A percentile compares a stretch with the other conserved stretches of the same genome.
Evolutionary conservation across 2,329 filamentous ascomycete species (phyloP).

Genomic region (Talaromyces sp.): DNA sequence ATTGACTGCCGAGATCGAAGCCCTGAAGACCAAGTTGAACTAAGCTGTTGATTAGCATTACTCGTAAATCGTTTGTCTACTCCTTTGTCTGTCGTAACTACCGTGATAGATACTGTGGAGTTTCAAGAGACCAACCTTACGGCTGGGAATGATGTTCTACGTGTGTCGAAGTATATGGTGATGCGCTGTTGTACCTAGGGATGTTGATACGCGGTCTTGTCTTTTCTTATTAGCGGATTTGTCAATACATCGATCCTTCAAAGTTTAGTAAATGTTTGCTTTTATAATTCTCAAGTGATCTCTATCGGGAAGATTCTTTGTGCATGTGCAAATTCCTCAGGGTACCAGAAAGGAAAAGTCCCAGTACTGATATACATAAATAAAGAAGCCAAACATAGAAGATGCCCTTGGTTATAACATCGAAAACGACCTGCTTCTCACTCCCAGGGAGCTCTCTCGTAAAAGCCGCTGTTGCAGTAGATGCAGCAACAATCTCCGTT

Average conservation of each 20-base stretch:
- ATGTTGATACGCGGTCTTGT: constrained; percentile 26
- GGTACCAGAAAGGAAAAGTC: not conserved
- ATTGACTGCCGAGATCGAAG: constrained; percentile 74
- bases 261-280: constrained; percentile 2
- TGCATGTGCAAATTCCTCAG: not conserved
- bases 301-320: not conserved
- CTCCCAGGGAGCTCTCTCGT: not conserved
- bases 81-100: constrained; percentile 2
- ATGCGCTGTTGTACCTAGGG: constrained; percentile 10
- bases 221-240: constrained; percentile 26
- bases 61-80: not conserved
- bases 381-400: constrained; percentile 6
- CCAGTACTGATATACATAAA: constrained; percentile 3
- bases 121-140: not conserved
- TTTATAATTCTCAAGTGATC: not conserved
- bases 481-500: constrained; percentile 3
- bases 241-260: constrained; percentile 26
- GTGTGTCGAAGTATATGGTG: constrained; percentile 17
- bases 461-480: constrained; percentile 2
- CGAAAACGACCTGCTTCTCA: not conserved
- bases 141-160: constrained; percentile 9
- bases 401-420: constrained; percentile 4
- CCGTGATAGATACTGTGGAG: constrained; percentile 7
- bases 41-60: constrained; percentile 18
- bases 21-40: constrained; percentile 75